These are phyloP conservation scores for Heritiera littoralis DNA, from an alignment of 345 rosid genomes.

Conservation along the genomic window DNA sequence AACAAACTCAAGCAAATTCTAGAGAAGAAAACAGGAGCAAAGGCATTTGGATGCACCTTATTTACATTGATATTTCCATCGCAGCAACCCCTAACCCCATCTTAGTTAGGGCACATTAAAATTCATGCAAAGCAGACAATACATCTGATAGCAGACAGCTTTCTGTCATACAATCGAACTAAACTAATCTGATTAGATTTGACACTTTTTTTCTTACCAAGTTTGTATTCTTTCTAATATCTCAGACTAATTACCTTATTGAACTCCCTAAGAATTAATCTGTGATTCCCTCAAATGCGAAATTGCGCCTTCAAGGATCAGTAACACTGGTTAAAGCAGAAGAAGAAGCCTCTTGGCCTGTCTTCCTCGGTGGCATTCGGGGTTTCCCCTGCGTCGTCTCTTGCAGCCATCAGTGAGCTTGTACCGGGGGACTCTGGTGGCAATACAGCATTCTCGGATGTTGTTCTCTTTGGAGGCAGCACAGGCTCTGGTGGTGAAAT, in stretches of 20 bases:
- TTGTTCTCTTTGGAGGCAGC: constrained; percentile 49
- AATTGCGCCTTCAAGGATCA: constrained; percentile 29
- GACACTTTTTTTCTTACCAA: neutral
- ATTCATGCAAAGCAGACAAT: neutral
- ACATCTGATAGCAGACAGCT: constrained; percentile 16
- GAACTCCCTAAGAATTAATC: constrained; percentile 14
- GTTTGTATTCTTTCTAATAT: constrained; percentile 21
- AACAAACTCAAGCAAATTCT: neutral
- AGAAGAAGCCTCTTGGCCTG: constrained; percentile 64
- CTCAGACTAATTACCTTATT: constrained; percentile 33
- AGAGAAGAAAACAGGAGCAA: constrained; percentile 11
- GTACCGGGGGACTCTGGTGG: constrained; percentile 94
- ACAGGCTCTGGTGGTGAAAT: constrained; percentile 55
- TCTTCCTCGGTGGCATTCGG: constrained; percentile 40
- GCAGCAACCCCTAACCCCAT: constrained; percentile 21
- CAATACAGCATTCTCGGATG: constrained; percentile 59
- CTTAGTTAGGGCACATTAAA: neutral
- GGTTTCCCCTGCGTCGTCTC: constrained; percentile 50
- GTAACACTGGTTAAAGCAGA: constrained; percentile 69
- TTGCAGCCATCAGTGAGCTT: constrained; percentile 70
- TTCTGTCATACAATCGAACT: constrained; percentile 17
- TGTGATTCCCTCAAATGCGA: constrained; percentile 13
- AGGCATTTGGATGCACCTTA: constrained; percentile 27
- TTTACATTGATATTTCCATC: constrained; percentile 18
- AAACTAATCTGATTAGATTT: constrained; percentile 22